phyloP scores from a whole-genome alignment of 2,329 filamentous ascomycete species.

The Aspergillus floridensis region DNA sequence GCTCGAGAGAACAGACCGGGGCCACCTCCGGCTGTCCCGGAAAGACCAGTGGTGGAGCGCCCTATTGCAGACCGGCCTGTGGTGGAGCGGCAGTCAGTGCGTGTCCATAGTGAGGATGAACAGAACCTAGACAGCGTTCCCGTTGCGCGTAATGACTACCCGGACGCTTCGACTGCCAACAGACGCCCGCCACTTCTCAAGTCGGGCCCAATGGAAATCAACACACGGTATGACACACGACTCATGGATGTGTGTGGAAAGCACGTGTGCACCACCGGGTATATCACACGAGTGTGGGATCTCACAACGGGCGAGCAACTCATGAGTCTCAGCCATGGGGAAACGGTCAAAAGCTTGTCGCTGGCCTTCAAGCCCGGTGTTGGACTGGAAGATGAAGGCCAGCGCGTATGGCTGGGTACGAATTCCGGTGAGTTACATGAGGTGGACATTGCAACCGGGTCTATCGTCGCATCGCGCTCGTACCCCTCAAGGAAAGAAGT shows the following conservation, averaged over 20 bases:
- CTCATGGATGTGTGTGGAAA: slow-evolving; percentile 86
- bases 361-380: slow-evolving; percentile 81
- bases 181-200: slow-evolving; percentile 75
- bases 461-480: slow-evolving; percentile 65
- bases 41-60: slow-evolving; percentile 22
- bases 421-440: slow-evolving; percentile 86
- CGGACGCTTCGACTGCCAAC: slow-evolving; percentile 81
- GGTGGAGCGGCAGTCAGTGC: slow-evolving; percentile 23
- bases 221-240: slow-evolving; percentile 81
- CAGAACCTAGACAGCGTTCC: slow-evolving; percentile 48
- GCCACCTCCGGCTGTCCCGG: slow-evolving; percentile 19
- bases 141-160: slow-evolving; percentile 64
- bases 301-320: slow-evolving; percentile 75
- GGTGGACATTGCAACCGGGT: slow-evolving; percentile 74
- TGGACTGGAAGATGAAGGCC: slow-evolving; percentile 76
- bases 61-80: slow-evolving; percentile 22
- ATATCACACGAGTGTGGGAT: slow-evolving; percentile 85
- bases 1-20: slow-evolving; percentile 26
- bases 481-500: slow-evolving; percentile 79
- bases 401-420: slow-evolving; percentile 83
- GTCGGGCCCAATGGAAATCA: slow-evolving; percentile 70
- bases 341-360: slow-evolving; percentile 77
- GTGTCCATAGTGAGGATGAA: slow-evolving; percentile 54
- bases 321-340: slow-evolving; percentile 77
- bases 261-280: slow-evolving; percentile 80